Conservation (phyloP, 306 rosid species). For the Trifolium pratense region DNA sequence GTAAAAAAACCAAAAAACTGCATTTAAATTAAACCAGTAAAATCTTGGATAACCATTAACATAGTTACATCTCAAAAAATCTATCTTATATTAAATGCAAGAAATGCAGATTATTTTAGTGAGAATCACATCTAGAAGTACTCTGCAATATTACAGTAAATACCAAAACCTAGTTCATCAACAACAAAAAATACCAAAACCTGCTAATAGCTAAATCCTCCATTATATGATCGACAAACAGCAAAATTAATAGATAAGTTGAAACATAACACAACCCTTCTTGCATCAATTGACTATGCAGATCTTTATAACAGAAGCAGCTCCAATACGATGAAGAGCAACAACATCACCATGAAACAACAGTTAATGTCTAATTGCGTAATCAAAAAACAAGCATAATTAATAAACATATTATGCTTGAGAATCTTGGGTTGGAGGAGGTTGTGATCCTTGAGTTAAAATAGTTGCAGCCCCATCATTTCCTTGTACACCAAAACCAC, state of each 20-base stretch:
- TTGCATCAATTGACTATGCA: slow-evolving; percentile 69
- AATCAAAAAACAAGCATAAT: too few relatives aligned
- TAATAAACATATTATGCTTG: too few relatives aligned
- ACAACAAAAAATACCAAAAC: neutral
- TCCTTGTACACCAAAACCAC: too few relatives aligned
- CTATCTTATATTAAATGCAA: neutral
- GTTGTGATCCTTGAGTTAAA: too few relatives aligned
- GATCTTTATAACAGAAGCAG: slow-evolving; percentile 90
- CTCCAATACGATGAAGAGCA: slow-evolving; percentile 91
- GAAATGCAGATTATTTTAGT: slow-evolving; percentile 32
- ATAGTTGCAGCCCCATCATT: too few relatives aligned
- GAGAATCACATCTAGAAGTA: slow-evolving; percentile 17
- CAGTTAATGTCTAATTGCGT: too few relatives aligned
- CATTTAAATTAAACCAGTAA: too few relatives aligned
- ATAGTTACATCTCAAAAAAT: too few relatives aligned
- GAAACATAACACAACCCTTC: slow-evolving; percentile 30
- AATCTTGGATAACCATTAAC: too few relatives aligned
- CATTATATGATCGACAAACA: slow-evolving; percentile 44
- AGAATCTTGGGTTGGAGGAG: too few relatives aligned
- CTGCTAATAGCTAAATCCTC: slow-evolving; percentile 37
- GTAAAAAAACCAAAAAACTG: too few relatives aligned
- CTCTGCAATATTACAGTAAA: neutral
- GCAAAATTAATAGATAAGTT: slow-evolving; percentile 25
- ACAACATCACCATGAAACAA: slow-evolving; percentile 92
- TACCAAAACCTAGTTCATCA: neutral